Evolutionary conservation across 2,329 filamentous ascomycete genomes (phyloP), one percentile per base, ranked within the genome.

Genomic region (Epichloe uncinata): DNA sequence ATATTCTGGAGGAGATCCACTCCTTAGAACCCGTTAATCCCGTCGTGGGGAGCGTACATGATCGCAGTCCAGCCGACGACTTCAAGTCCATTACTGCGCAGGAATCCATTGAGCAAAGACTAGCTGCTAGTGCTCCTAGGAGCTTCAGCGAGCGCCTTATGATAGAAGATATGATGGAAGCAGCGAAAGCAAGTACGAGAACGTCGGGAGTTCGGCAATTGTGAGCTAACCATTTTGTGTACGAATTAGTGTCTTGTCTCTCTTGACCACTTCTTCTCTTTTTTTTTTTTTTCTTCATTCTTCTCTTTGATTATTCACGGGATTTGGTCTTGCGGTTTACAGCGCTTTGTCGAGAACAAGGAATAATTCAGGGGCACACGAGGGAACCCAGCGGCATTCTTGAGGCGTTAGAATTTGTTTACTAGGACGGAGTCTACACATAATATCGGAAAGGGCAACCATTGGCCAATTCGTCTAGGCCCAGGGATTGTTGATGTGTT

Each of bases 21-120:
- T 69, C 70, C 11, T 61, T 77, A 47, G 73, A 74, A 37, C 66
- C 73, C 16, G 62, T 78, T 44, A 69, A 66, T 52, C 70, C 67
- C 20, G 77, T 78, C 58, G 73, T 78, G 8, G 76, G 75, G 2
- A 74, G 74, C 42, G 60, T 78, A 13, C 72, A 75, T 53, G 73
- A 72, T n/a, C 66, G 69, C 50, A 73, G 67, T 49, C 72, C 72
- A 11, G 66, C 74, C 52, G 73, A 75, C 49, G 69, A 73, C 43
- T 66, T 60, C 40, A 68, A 69, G 47, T 59, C 70, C 41, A 70
- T 61, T 48, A 73, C 69, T 54, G 73, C 71, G 53, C 68, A 67
- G 22, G 67, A 63, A 33, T 69, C 66, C 40, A 42, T 47, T 26
- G 56, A 71, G 34, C 66, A 67, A 13, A 64, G 66, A 26, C 54